These are phyloP conservation scores for Biancaea sappan DNA, from an alignment of 306 rosid species.

Conservation along the genomic window DNA sequence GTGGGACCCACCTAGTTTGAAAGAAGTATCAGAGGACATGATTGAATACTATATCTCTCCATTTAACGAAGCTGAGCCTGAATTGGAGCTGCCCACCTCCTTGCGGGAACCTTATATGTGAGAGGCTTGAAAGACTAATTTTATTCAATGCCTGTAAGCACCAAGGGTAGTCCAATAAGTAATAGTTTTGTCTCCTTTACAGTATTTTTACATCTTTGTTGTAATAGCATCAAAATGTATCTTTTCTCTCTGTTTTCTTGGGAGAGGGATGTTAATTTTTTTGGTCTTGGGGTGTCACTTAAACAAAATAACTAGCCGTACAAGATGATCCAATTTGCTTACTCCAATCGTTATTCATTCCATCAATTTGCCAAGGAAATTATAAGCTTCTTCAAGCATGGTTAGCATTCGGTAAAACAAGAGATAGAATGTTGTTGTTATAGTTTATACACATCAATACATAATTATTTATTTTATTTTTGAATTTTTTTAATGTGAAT, in stretches of 20 bases:
- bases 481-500: too few relatives aligned
- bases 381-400: too few relatives aligned
- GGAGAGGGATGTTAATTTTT: neutral
- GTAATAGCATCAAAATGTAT: constrained; percentile 33
- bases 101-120: constrained; percentile 80
- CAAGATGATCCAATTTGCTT: neutral
- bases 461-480: too few relatives aligned
- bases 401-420: too few relatives aligned
- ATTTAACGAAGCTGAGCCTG: constrained; percentile 61
- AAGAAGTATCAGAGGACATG: constrained; percentile 80
- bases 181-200: constrained; percentile 1
- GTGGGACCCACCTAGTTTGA: constrained; percentile 87
- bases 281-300: neutral
- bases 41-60: constrained; percentile 70
- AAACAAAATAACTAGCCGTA: neutral
- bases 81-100: constrained; percentile 70
- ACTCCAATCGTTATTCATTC: neutral
- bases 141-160: constrained; percentile 26
- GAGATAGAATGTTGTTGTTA: too few relatives aligned
- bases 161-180: constrained; percentile 32
- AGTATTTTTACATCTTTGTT: constrained; percentile 15
- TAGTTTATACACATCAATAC: too few relatives aligned
- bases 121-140: constrained; percentile 7
- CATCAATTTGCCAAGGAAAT: neutral
- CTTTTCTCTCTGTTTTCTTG: constrained; percentile 5